These are phyloP conservation scores for Cryphonectria carpinicola DNA, from an alignment of 2,329 filamentous ascomycete genomes.

Conservation along the genomic window DNA sequence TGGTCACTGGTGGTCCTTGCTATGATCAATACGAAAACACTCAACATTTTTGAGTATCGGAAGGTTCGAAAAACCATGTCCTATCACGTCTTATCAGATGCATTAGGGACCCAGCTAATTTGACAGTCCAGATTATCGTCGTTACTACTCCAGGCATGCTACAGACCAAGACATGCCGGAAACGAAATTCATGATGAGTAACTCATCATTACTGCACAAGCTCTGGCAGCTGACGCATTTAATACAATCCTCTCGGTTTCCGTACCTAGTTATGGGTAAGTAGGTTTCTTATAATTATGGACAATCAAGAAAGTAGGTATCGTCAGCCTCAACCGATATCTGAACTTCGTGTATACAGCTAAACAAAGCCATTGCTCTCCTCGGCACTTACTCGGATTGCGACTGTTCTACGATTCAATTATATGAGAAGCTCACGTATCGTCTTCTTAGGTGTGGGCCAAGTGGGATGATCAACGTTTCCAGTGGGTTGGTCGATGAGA, in stretches of 20 bases:
- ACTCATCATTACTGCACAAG: not conserved
- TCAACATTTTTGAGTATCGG: not conserved
- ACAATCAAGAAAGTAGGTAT: not conserved
- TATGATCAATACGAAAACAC: not conserved
- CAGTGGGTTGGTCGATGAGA: too few species aligned
- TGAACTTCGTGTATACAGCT: not conserved
- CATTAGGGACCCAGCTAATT: not conserved
- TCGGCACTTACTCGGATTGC: too few species aligned
- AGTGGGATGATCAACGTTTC: too few species aligned
- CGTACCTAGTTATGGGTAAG: not conserved
- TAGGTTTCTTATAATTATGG: not conserved
- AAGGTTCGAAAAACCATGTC: not conserved
- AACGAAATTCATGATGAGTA: not conserved
- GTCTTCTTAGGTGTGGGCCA: too few species aligned
- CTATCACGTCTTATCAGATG: not conserved
- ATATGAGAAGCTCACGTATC: too few species aligned
- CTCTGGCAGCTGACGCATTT: not conserved
- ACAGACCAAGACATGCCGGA: not conserved
- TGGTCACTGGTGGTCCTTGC: not conserved
- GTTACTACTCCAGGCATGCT: not conserved
- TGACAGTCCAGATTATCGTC: not conserved
- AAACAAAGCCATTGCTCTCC: not conserved
- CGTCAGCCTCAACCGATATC: not conserved
- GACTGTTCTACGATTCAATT: too few species aligned
- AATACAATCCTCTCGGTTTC: not conserved